Evolutionary conservation across 306 rosid genomes (phyloP).

Genomic region (Vigna radiata): DNA sequence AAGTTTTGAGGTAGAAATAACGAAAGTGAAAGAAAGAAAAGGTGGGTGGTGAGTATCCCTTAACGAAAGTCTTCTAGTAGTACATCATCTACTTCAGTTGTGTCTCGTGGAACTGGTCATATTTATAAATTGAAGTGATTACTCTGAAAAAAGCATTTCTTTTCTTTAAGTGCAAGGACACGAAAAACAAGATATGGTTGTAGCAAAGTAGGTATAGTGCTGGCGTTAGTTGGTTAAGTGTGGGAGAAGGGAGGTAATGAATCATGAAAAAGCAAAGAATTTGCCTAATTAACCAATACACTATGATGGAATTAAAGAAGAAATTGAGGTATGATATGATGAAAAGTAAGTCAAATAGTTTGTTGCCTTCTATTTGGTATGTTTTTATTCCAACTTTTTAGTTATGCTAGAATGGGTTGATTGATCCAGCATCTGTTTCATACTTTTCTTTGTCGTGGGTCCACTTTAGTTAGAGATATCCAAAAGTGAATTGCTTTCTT

Average conservation of each 20-base stretch:
- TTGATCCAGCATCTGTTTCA: conserved; percentile 37
- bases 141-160: conserved; percentile 48
- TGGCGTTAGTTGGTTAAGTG: conserved; percentile 96
- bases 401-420: conserved; percentile 38
- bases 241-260: conserved; percentile 77
- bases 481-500: conserved; percentile 25
- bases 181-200: conserved; percentile 44
- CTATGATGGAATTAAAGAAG: conserved; percentile 47
- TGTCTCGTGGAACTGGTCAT: conserved; percentile 27
- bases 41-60: no score
- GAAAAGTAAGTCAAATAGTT: conserved; percentile 46
- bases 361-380: conserved; percentile 39
- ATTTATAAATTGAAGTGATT: conserved; percentile 43
- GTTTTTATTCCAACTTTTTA: conserved; percentile 26
- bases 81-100: conserved; percentile 44
- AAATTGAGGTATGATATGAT: conserved; percentile 40
- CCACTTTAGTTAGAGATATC: conserved; percentile 38
- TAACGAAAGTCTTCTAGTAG: no score
- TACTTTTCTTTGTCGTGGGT: conserved; percentile 36
- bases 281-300: conserved; percentile 52
- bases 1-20: conserved; percentile 10
- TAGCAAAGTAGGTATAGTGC: conserved; percentile 69
- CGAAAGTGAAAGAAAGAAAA: conserved; percentile 26
- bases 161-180: conserved; percentile 93
- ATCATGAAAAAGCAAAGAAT: conserved; percentile 61